Conservation (phyloP, 2,329 filamentous ascomycete genomes). For the Phaeophleospora eucalypticola region DNA sequence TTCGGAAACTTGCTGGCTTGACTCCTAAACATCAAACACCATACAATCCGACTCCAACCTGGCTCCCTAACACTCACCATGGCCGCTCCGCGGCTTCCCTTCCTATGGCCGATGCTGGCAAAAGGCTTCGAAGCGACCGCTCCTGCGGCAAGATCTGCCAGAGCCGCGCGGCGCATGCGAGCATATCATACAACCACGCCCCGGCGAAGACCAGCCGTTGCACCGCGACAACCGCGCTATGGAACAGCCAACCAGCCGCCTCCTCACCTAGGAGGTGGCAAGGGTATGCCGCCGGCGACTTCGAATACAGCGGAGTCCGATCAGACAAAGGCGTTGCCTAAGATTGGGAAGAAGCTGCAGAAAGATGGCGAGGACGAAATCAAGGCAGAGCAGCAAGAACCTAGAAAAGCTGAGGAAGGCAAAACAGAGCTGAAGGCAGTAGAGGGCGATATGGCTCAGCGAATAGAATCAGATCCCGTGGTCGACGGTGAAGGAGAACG, state of each 20-base stretch:
- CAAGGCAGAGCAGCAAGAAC: slow-evolving; percentile 15
- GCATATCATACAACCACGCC: slow-evolving; percentile 33
- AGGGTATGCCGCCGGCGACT: slow-evolving; percentile 20
- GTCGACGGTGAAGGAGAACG: slow-evolving; percentile 17
- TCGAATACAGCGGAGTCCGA: slow-evolving; percentile 6
- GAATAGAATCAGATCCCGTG: slow-evolving; percentile 21
- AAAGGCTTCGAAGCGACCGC: slow-evolving; percentile 28
- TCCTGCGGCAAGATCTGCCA: slow-evolving; percentile 22
- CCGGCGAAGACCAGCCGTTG: slow-evolving; percentile 29
- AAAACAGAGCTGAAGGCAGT: slow-evolving; percentile 17
- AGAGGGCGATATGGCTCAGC: slow-evolving; percentile 10
- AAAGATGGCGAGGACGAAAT: slow-evolving; percentile 26
- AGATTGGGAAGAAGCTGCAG: slow-evolving; percentile 31
- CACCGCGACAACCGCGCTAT: slow-evolving; percentile 38
- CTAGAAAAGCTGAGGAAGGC: slow-evolving; percentile 4
- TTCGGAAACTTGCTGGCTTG: neutral
- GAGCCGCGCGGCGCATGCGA: slow-evolving; percentile 25
- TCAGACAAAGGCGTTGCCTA: slow-evolving; percentile 25
- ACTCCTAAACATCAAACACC: neutral
- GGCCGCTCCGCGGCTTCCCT: slow-evolving; percentile 43
- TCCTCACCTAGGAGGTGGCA: slow-evolving; percentile 34
- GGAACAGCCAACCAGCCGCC: slow-evolving; percentile 47
- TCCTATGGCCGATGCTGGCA: slow-evolving; percentile 46
- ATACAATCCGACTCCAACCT: neutral
- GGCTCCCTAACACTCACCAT: slow-evolving; percentile 23